Percentiles rank a stretch among this genome's conserved stretches.
Evolutionary conservation across 768 basidiomycete species (phyloP).

Genomic region (Pleurotus tuber-regium): DNA sequence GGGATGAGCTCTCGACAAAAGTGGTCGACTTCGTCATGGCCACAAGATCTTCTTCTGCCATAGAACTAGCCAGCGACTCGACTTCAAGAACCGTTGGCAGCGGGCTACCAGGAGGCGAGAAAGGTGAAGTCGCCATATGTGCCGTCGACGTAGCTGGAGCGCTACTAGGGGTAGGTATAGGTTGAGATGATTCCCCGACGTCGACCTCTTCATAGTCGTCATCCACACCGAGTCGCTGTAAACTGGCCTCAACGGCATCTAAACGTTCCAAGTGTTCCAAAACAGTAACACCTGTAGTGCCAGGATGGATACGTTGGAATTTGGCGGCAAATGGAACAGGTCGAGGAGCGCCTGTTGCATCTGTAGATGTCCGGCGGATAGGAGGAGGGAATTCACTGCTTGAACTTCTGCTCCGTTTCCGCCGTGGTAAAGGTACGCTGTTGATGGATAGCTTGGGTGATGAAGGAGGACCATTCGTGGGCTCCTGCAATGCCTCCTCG

Average conservation of each 20-base stretch:
- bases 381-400: slow-evolving; percentile 75
- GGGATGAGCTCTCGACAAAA: slow-evolving; percentile 54
- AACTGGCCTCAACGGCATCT: slow-evolving; percentile 77
- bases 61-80: slow-evolving; percentile 48
- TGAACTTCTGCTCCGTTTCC: slow-evolving; percentile 59
- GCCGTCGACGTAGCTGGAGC: slow-evolving; percentile 12
- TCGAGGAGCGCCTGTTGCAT: slow-evolving; percentile 59
- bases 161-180: slow-evolving; percentile 21
- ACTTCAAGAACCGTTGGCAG: slow-evolving; percentile 57
- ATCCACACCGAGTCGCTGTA: slow-evolving; percentile 69
- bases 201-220: slow-evolving; percentile 53
- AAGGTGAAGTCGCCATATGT: slow-evolving; percentile 37
- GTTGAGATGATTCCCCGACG: slow-evolving; percentile 50
- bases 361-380: slow-evolving; percentile 59
- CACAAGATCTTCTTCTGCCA: slow-evolving; percentile 69
- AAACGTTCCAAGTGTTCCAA: slow-evolving; percentile 83
- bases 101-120: slow-evolving; percentile 61
- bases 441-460: slow-evolving; percentile 64
- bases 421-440: slow-evolving; percentile 56
- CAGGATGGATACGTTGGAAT: slow-evolving; percentile 79
- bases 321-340: slow-evolving; percentile 85
- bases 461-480: slow-evolving; percentile 34
- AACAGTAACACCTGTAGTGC: slow-evolving; percentile 83
- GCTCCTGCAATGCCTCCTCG: slow-evolving; percentile 48
- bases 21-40: slow-evolving; percentile 77